These are phyloP conservation scores for Pueraria montana DNA, from an alignment of 306 rosid species.

Conservation along the genomic window DNA sequence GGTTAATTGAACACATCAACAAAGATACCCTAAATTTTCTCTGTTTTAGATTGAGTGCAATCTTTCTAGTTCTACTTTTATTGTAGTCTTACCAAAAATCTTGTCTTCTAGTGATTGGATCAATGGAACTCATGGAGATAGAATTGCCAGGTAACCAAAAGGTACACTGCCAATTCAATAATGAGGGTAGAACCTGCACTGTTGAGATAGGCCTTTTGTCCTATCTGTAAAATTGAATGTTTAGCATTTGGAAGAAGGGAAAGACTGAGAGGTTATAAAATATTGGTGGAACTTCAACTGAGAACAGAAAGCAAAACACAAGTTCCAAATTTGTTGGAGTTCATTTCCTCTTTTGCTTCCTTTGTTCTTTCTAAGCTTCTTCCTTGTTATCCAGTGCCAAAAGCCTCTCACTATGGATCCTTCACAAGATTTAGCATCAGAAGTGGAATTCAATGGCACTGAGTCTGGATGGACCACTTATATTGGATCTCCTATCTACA, in stretches of 20 bases:
- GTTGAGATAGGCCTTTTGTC: constrained; percentile 67
- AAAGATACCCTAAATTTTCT: constrained; percentile 19
- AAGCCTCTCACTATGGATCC: constrained; percentile 63
- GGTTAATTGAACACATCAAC: constrained; percentile 30
- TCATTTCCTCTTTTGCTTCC: not conserved
- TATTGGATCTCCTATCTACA: constrained; percentile 58
- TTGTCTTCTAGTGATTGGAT: constrained; percentile 57
- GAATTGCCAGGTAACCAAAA: constrained; percentile 64
- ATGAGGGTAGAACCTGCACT: constrained; percentile 59
- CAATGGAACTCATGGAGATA: constrained; percentile 51
- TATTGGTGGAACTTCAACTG: constrained; percentile 21
- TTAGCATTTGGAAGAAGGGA: constrained; percentile 35
- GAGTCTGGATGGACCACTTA: constrained; percentile 90
- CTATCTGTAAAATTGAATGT: constrained; percentile 34
- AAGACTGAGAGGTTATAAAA: constrained; percentile 32
- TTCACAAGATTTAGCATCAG: constrained; percentile 53
- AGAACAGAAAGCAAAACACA: not conserved
- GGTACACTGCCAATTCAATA: constrained; percentile 63
- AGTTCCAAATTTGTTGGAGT: constrained; percentile 41
- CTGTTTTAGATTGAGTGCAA: not conserved
- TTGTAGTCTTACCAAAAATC: constrained; percentile 32
- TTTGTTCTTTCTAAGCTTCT: not conserved
- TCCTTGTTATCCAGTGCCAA: not conserved
- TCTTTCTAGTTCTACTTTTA: constrained; percentile 27
- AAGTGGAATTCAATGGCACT: constrained; percentile 51